Percentiles rank a stretch among this genome's conserved stretches.
Evolutionary conservation across 257 asterid species (phyloP).

Genomic region (Apocynum venetum): DNA sequence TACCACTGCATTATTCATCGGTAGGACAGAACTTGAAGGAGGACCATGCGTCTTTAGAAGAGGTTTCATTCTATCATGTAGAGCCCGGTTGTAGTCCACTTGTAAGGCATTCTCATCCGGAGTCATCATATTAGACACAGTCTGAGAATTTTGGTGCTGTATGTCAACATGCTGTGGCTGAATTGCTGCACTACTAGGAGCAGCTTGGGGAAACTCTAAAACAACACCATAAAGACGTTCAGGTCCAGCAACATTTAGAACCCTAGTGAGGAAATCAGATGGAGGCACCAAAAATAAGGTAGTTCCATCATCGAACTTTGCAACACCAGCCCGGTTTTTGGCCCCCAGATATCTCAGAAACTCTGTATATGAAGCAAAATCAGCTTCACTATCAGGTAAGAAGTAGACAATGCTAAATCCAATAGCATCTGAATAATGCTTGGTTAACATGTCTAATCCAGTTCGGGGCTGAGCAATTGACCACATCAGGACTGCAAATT

Average conservation of each 20-base stretch:
- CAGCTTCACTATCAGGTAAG: conserved; percentile 89
- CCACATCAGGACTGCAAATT: conserved; percentile 72
- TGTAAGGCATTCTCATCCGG: conserved; percentile 41
- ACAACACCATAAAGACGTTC: conserved; percentile 93
- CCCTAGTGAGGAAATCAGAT: conserved; percentile 67
- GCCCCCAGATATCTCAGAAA: conserved; percentile 79
- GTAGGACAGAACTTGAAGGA: conserved; percentile 43
- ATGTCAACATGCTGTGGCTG: conserved; percentile 45
- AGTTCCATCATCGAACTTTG: conserved; percentile 88
- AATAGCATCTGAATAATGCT: conserved; percentile 83
- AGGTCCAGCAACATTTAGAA: conserved; percentile 84
- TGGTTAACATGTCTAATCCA: conserved; percentile 78
- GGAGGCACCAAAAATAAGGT: conserved; percentile 97
- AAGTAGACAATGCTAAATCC: conserved; percentile 81
- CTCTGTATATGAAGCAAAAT: conserved; percentile 90
- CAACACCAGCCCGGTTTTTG: conserved; percentile 93
- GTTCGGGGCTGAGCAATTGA: conserved; percentile 90
- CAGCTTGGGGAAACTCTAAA: conserved; percentile 60
- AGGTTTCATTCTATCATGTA: conserved; percentile 40
- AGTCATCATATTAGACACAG: conserved; percentile 38
- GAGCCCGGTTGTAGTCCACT: conserved; percentile 34
- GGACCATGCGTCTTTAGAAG: conserved; percentile 40
- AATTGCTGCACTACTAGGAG: conserved; percentile 29
- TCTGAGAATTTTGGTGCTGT: conserved; percentile 31
- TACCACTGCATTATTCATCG: conserved; percentile 34